A percentile compares a stretch with the other conserved stretches of the same genome.
phyloP scores from a whole-genome alignment of 23 red algal species.

The Gracilariopsis chorda region DNA sequence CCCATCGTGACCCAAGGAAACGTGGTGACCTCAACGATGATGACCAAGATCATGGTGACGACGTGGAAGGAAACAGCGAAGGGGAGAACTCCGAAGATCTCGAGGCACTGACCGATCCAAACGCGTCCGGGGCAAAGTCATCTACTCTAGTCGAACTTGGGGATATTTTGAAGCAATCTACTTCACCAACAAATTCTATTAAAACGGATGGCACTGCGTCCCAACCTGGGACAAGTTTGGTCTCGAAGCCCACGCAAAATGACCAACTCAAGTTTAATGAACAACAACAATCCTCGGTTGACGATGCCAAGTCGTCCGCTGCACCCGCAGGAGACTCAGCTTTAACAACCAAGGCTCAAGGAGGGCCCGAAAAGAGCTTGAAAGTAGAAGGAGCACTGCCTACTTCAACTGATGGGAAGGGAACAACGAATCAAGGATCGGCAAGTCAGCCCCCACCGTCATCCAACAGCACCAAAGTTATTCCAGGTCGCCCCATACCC shows the following conservation, averaged over 20 bases:
- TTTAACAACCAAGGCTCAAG: too few species aligned
- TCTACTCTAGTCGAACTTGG: background rate
- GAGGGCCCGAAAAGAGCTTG: too few species aligned
- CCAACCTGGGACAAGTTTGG: background rate
- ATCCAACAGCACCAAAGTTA: background rate
- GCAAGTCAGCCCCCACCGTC: background rate
- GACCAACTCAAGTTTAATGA: too few species aligned
- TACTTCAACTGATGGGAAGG: background rate
- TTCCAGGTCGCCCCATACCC: background rate
- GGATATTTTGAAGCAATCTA: background rate
- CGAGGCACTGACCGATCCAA: too few species aligned
- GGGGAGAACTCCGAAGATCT: background rate
- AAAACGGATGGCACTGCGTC: background rate
- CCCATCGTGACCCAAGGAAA: background rate
- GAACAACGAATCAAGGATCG: background rate
- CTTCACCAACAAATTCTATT: background rate
- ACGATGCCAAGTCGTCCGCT: background rate
- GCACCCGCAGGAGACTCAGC: background rate
- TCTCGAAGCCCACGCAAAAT: background rate
- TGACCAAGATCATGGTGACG: conserved; percentile 7
- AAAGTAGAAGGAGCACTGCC: too few species aligned
- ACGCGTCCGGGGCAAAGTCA: too few species aligned
- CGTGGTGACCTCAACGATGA: background rate
- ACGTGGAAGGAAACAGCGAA: conserved; percentile 48
- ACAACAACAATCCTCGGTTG: too few species aligned